Evolutionary conservation across 164 flowering plant species (phyloP).

Genomic region (Warburgia ugandensis): DNA sequence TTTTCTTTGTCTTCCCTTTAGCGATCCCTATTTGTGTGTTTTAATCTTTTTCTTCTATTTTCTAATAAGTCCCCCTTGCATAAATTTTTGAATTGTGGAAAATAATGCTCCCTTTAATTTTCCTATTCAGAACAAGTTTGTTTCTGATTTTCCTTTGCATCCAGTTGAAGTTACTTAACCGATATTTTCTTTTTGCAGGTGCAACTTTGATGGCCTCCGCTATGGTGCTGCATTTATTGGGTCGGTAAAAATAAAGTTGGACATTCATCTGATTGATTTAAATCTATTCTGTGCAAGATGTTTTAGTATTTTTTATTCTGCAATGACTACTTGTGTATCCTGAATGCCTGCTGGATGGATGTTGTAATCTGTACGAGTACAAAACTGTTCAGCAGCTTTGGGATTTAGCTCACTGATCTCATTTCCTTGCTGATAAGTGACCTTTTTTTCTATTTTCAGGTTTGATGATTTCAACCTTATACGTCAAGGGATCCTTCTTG

Average conservation of each 20-base stretch:
- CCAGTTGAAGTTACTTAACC: too few relatives aligned
- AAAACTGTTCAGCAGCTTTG: background rate
- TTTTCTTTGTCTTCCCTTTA: too few relatives aligned
- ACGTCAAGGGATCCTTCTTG: conserved; percentile 79
- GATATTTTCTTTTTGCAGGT: conserved; percentile 37
- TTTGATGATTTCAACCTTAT: conserved; percentile 82
- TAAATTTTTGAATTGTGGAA: too few relatives aligned
- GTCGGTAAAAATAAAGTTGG: conserved; percentile 34
- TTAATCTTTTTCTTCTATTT: too few relatives aligned
- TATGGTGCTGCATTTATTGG: conserved; percentile 98
- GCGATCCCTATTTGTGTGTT: too few relatives aligned
- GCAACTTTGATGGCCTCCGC: conserved; percentile 96
- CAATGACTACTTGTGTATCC: background rate
- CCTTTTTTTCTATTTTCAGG: conserved; percentile 31
- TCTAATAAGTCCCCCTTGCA: too few relatives aligned
- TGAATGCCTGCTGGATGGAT: background rate
- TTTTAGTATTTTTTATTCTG: too few relatives aligned
- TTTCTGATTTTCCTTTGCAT: too few relatives aligned
- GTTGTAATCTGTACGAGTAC: background rate
- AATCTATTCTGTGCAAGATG: too few relatives aligned
- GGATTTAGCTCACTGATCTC: background rate
- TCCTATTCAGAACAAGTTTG: too few relatives aligned
- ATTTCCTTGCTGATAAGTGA: background rate
- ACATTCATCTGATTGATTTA: background rate
- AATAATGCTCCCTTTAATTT: too few relatives aligned